Base-by-base conservation (phyloP, 495 filamentous ascomycete species). In the Achaetomiella virescens region DNA sequence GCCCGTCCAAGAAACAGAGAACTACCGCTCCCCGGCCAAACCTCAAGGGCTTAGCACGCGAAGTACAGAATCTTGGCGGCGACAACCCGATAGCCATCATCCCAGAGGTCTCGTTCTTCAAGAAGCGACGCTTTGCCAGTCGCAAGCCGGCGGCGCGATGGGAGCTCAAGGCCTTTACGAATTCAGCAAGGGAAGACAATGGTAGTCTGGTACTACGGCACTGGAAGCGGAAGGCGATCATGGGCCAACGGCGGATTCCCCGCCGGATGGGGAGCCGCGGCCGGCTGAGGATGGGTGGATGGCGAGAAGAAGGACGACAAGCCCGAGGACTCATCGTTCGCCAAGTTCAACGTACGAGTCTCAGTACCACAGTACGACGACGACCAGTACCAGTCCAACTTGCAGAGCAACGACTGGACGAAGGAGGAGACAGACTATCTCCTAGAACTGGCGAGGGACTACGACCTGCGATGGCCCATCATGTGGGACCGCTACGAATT, bases 401-500 rank as follows among this genome's bases (percentile, higher is more conserved):
- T 98, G 40, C 80, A 81, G 60, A 85, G 75, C 61, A 73, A 80
- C 27, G 82, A 91, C 53, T 98, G 93, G 93, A 83, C 87, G 18
- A 87, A 86, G 57, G 87, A 91, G 48, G 93, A 98, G 69, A 97
- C 93, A 6, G 90, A 96, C 63, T 96, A 96, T 64, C 72, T 98
- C 55, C 75, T 97, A 65, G 72, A 82, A 24, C 62, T 92, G 24
- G 87, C 78, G 11, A 75, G 78, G 43, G 84, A 92, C 12, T 95
- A 83, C 62, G 89, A 93, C 60, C 74, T 95, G 42, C 84, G 91
- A 52, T 98, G 93, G 86, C 74, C 91, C 15, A 71, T 98, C n/a
- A 90, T 98, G 43, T 87, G 83, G 70, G 93, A 98, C 66, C 87
- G 91, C 12, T 98, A 96, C 70, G 89, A 95, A 21, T 96, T 83